A percentile compares a stretch with the other conserved stretches of the same genome.
Conservation (phyloP, 1,284 basidiomycete species). For the Taiwanofungus camphoratus region DNA sequence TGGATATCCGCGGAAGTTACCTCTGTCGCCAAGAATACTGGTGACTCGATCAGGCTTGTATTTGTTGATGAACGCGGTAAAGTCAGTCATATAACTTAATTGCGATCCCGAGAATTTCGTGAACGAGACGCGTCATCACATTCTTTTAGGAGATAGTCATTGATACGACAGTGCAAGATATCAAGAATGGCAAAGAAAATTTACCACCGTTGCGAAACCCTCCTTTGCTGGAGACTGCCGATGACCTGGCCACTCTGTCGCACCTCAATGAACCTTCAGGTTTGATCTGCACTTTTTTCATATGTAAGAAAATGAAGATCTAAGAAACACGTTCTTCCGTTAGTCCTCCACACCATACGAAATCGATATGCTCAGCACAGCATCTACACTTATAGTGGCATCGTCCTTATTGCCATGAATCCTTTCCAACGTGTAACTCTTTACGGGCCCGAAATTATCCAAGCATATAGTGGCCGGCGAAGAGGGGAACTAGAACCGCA, state of each 20-base stretch:
- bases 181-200: slow-evolving; percentile 66
- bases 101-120: too few species aligned
- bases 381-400: slow-evolving; percentile 99
- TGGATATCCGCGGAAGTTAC: slow-evolving; percentile 89
- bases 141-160: slow-evolving; percentile 62
- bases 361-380: slow-evolving; percentile 96
- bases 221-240: slow-evolving; percentile 91
- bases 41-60: slow-evolving; percentile 70
- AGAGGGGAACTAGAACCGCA: slow-evolving; percentile 97
- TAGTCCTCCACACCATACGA: slow-evolving; percentile 94
- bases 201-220: slow-evolving; percentile 96
- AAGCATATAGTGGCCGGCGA: slow-evolving; percentile 90
- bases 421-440: slow-evolving; percentile 93
- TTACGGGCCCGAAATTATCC: slow-evolving; percentile 95
- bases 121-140: too few species aligned
- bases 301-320: not conserved
- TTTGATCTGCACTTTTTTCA: slow-evolving; percentile 30
- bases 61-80: slow-evolving; percentile 86
- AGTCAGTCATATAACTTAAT: slow-evolving; percentile 41
- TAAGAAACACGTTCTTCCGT: slow-evolving; percentile 4
- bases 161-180: slow-evolving; percentile 73
- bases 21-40: slow-evolving; percentile 51
- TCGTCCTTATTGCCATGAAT: slow-evolving; percentile 97
- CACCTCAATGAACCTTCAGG: slow-evolving; percentile 98
- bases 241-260: slow-evolving; percentile 96